Conservation (phyloP, 495 filamentous ascomycete species). For the Penicillium goetzii region DNA sequence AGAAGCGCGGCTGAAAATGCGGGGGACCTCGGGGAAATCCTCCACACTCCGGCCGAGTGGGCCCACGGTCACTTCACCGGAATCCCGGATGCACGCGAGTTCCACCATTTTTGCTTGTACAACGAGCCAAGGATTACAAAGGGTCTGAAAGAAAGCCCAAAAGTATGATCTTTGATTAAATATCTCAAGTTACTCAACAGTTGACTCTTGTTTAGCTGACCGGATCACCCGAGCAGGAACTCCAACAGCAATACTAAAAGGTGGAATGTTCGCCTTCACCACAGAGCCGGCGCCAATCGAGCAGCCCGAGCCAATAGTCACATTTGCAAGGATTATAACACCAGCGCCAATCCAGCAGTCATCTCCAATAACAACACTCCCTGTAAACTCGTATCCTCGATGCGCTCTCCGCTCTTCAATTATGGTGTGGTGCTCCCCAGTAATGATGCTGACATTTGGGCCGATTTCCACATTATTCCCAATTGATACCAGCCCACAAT, state of each 20-base stretch:
- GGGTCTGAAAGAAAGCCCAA: too few relatives aligned
- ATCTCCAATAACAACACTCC: conserved; percentile 42
- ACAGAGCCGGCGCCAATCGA: conserved; percentile 51
- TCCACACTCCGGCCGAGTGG: neutral
- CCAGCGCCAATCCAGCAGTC: conserved; percentile 54
- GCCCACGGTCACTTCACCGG: neutral
- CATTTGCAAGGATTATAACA: conserved; percentile 48
- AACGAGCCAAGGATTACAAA: neutral
- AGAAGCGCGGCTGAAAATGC: neutral
- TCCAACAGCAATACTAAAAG: conserved; percentile 44
- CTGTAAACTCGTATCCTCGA: conserved; percentile 40
- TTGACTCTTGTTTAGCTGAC: conserved; percentile 3
- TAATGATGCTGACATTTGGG: conserved; percentile 48
- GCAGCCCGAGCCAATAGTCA: conserved; percentile 49
- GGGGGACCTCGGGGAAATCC: neutral
- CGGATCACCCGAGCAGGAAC: conserved; percentile 42
- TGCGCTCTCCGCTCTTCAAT: conserved; percentile 39
- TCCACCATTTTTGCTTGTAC: neutral
- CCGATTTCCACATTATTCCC: conserved; percentile 49
- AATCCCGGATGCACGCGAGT: neutral
- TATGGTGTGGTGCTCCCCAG: conserved; percentile 51
- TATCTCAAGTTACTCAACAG: neutral
- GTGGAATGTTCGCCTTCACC: conserved; percentile 46
- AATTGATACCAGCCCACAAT: conserved; percentile 48
- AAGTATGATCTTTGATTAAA: neutral